Conservation (phyloP, 2,329 filamentous ascomycete genomes). For the Aureobasidium sp. region DNA sequence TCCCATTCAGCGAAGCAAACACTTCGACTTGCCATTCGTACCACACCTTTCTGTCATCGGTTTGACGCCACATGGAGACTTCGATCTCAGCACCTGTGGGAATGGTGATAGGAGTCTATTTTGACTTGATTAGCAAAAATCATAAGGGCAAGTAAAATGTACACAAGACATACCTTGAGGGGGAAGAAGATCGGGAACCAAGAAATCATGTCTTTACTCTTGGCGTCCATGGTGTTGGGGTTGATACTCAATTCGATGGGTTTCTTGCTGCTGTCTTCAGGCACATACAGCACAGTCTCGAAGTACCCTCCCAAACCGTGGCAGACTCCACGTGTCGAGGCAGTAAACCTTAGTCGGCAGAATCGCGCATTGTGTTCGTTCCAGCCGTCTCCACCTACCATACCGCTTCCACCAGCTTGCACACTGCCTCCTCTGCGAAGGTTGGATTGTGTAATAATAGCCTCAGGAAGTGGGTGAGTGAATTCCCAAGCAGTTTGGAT, state of each 20-base stretch:
- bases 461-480: slow-evolving; percentile 60
- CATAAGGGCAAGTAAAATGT: background rate
- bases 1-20: slow-evolving; percentile 57
- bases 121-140: background rate
- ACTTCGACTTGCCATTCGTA: slow-evolving; percentile 97
- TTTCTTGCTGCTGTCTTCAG: slow-evolving; percentile 37
- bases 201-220: slow-evolving; percentile 96
- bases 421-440: slow-evolving; percentile 55
- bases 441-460: slow-evolving; percentile 50
- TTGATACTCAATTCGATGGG: slow-evolving; percentile 81
- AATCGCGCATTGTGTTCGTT: slow-evolving; percentile 90
- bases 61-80: slow-evolving; percentile 92
- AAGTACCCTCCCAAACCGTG: slow-evolving; percentile 94
- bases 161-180: slow-evolving; percentile 59
- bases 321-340: slow-evolving; percentile 69
- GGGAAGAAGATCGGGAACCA: slow-evolving; percentile 99
- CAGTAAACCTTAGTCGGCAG: slow-evolving; percentile 70
- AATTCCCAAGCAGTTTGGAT: slow-evolving; percentile 79
- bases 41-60: slow-evolving; percentile 93
- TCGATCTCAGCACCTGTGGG: slow-evolving; percentile 80
- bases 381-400: slow-evolving; percentile 66
- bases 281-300: slow-evolving; percentile 84
- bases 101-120: slow-evolving; percentile 72
- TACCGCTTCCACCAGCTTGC: slow-evolving; percentile 62
- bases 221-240: slow-evolving; percentile 81